Percentiles rank a stretch among this genome's conserved stretches.
Conservation (phyloP, 2,329 filamentous ascomycete genomes). For the Apiospora sp. region DNA sequence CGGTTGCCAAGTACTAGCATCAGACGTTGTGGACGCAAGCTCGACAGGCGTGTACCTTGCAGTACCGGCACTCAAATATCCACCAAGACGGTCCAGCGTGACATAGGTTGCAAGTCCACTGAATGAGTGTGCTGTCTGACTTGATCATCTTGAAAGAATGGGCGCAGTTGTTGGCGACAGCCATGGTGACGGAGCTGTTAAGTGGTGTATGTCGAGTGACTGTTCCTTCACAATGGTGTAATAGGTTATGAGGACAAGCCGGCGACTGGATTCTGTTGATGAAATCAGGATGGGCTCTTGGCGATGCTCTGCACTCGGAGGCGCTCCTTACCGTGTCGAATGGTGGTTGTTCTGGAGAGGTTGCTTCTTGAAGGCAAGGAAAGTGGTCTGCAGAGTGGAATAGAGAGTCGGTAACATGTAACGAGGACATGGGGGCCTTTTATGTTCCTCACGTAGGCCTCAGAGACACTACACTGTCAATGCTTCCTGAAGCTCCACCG, state of each 20-base stretch:
- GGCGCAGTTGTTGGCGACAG: constrained; percentile 63
- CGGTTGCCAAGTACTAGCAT: neutral
- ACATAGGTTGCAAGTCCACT: constrained; percentile 72
- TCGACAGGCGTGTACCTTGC: constrained; percentile 71
- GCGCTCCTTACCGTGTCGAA: neutral
- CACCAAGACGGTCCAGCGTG: constrained; percentile 71
- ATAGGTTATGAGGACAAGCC: constrained; percentile 1
- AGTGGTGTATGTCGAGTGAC: constrained; percentile 1
- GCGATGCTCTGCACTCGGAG: neutral
- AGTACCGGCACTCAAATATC: constrained; percentile 75
- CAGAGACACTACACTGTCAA: constrained; percentile 10
- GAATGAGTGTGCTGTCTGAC: constrained; percentile 69
- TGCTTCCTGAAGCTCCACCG: constrained; percentile 26
- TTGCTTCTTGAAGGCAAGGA: constrained; percentile 5
- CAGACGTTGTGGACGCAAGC: constrained; percentile 60
- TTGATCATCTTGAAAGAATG: constrained; percentile 73
- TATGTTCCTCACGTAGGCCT: constrained; percentile 25
- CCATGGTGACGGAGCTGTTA: constrained; percentile 48
- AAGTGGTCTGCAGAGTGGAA: constrained; percentile 21
- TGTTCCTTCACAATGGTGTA: neutral
- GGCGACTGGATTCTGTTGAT: neutral
- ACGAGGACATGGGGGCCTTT: constrained; percentile 28
- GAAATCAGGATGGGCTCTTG: neutral
- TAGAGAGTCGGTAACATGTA: constrained; percentile 24
- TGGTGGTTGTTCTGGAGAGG: neutral